Evolutionary conservation across 2,329 filamentous ascomycete species (phyloP), one percentile per base, ranked within the genome.

Genomic region (Fusarium fracticaudum): DNA sequence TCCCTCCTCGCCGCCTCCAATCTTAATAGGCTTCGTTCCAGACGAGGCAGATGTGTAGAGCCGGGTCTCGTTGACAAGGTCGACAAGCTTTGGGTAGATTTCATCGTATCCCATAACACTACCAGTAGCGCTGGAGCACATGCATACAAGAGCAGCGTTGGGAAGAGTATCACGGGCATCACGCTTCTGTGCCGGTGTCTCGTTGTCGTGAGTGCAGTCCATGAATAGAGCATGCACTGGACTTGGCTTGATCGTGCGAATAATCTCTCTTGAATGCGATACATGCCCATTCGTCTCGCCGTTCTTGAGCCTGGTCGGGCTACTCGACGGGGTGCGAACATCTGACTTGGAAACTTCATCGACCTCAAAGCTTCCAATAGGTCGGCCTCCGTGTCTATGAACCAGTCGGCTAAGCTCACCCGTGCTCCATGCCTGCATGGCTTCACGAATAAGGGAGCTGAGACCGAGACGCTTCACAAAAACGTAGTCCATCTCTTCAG

Each of bases 151-250:
- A 10, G 96, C 96, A 57, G 96, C 95, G 79, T 97, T 98, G 13
- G 97, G 94, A 15, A 99, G 87, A 1, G 96, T 98, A 80, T 99
- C 97, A 68, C 95, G 91, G 59, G 95, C 95, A 81, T 98, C 95
- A 45, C 97, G 90, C 83, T 98, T 98, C 83, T 99, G 96, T 2
- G 96, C 94, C 1, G 96, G 96, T 5, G 94, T 93, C 84, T 99
- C 96, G 78, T 99, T 99, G 84, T 99, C 96, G 82, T 99, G 96
- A 0, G 97, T 99, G 83, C 97, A 99, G 81, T 99, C 97, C 95
- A 98, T 98, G 83, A 99, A 98, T 2, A 99, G 86, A 2, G 96
- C 96, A 75, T 98, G 95, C 1, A 98, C 93, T 8, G 95, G 94
- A 8, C 91, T 93, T n/a, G 93, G 92, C 75, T 94, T 94, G 82